These are phyloP conservation scores for Podaxis sp. DNA, from an alignment of 768 basidiomycete species.

Conservation along the genomic window DNA sequence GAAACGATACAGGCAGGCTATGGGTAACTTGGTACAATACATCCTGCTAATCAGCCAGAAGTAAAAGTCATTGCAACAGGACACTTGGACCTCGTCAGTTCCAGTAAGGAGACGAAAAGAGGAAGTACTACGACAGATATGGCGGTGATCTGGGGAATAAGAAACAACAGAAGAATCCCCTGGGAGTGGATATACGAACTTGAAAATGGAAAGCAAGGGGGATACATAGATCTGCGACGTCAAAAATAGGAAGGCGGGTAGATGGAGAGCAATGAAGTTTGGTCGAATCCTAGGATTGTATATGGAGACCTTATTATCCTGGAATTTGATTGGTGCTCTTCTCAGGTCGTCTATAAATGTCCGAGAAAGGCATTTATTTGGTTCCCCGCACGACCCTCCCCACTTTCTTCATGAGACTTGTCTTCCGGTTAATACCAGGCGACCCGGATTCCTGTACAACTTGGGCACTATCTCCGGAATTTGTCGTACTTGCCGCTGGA, in stretches of 20 bases:
- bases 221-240: constrained; percentile 8
- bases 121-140: constrained; percentile 4
- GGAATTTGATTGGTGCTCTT: background rate
- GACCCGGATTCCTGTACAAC: constrained; percentile 25
- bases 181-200: background rate
- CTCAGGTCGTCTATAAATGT: background rate
- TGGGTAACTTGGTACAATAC: constrained; percentile 12
- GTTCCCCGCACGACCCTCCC: constrained; percentile 65
- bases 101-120: constrained; percentile 14
- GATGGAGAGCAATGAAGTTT: background rate
- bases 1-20: constrained; percentile 6
- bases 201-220: background rate
- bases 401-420: constrained; percentile 77
- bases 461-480: constrained; percentile 47
- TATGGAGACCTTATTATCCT: constrained; percentile 1
- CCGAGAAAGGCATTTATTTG: constrained; percentile 21
- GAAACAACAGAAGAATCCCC: constrained; percentile 1
- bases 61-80: background rate
- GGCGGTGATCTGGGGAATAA: background rate
- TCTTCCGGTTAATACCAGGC: constrained; percentile 56
- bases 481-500: constrained; percentile 29
- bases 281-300: background rate
- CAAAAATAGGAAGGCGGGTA: background rate
- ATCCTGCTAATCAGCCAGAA: constrained; percentile 5
- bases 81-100: constrained; percentile 4